Evolutionary conservation across 768 basidiomycete species (phyloP), one percentile per base, ranked within the genome.

Genomic region (Leccinum imitatum): DNA sequence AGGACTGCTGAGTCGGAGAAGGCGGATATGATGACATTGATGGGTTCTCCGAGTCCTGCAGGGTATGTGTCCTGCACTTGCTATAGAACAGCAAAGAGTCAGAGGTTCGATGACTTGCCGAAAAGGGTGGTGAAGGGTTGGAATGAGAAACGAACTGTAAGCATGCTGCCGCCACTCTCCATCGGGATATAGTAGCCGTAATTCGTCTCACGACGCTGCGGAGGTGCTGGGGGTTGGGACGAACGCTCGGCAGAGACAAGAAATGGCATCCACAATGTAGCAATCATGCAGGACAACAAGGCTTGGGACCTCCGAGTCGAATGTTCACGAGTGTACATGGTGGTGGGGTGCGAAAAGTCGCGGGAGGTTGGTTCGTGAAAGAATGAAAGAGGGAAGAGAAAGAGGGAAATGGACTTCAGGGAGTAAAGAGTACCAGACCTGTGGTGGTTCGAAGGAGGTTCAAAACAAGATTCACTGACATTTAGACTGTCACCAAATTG

Each of bases 1-100:
- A 94, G 80, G 2, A 95, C 89, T 5, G 73, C 78, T 4, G 79
- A 61, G 65, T 93, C 89, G 4, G 94, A 96, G 50, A 86, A 79
- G 9, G 82, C 89, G 23, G 90, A 87, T 21, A 97, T 76, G 66
- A 97, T 90, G 56, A 80, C 78, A 66, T 97, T 97, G 48, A 96
- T 73, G 6, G 94, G 94, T 76, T 96, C 95, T 37, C 92, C 92
- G 53, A 89, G 85, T 7, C 89, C 91, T 50, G 77, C 69, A 3
- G 90, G 90, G 66, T 76, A 86, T 8, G 91, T 91, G 17, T 70
- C 64, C 11, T 76, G 77, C 7, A 84, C 80, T 73, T 79, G 64
- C 86, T 89, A 62, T 7, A 56, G 27, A 56, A 62, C 30, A 56
- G 57, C 3, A 41, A 25, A 31, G 48, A n/a, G 1, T n/a, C 4